Conservation (phyloP, 345 rosid species). For the Raphanus sativus region DNA sequence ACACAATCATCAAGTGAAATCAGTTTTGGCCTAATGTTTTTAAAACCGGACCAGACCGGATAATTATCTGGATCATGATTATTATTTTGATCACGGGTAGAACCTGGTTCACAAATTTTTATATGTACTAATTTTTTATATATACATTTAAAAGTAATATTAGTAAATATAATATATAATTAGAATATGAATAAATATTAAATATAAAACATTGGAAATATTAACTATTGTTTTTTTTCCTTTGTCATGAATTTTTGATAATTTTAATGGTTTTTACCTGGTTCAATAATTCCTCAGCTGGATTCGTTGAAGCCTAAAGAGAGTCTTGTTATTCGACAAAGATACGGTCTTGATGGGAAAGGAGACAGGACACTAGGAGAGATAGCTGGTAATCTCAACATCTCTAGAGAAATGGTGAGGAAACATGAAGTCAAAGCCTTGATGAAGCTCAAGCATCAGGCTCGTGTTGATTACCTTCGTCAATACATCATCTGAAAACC, state of each 20-base stretch:
- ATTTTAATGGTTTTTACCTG: neutral
- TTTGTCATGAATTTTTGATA: neutral
- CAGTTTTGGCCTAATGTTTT: neutral
- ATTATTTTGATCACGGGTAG: no score
- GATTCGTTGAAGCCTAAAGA: slow-evolving; percentile 94
- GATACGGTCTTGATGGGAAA: slow-evolving; percentile 92
- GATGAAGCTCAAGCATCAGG: slow-evolving; percentile 97
- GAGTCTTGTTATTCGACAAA: slow-evolving; percentile 86
- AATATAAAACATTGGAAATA: neutral
- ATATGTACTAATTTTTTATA: neutral
- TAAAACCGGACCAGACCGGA: no score
- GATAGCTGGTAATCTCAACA: slow-evolving; percentile 87
- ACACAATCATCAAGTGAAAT: neutral
- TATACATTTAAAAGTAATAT: no score
- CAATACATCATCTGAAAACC: slow-evolving; percentile 57
- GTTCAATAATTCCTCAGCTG: slow-evolving; percentile 47
- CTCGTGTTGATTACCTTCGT: slow-evolving; percentile 80
- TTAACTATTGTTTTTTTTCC: neutral
- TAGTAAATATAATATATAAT: no score
- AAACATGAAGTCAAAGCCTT: slow-evolving; percentile 93
- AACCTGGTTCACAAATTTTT: neutral
- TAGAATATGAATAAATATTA: neutral
- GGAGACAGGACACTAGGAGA: slow-evolving; percentile 91
- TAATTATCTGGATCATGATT: no score
- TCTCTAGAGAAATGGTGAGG: slow-evolving; percentile 96